Evolutionary conservation across 441 rosid genomes (phyloP).

Genomic region (Viola pubescens): DNA sequence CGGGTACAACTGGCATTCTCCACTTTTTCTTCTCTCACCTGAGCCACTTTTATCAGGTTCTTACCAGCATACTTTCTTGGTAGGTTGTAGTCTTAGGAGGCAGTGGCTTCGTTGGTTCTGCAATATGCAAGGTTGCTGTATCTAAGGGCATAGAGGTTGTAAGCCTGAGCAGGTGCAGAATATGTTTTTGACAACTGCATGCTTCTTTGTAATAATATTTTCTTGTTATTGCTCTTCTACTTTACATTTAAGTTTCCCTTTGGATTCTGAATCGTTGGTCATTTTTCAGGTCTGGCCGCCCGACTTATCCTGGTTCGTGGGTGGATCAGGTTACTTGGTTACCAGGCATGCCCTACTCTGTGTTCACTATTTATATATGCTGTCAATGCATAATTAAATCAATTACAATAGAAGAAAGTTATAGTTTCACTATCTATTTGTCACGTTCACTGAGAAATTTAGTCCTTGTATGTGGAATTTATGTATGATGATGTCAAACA

Average conservation of each 20-base stretch:
- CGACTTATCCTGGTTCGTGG: slow-evolving; percentile 66
- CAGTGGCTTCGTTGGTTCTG: slow-evolving; percentile 88
- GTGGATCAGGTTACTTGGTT: slow-evolving; percentile 86
- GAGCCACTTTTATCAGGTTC: slow-evolving; percentile 3
- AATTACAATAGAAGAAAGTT: too few species aligned
- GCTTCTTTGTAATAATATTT: neutral
- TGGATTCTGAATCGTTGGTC: slow-evolving; percentile 11
- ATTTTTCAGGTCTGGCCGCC: slow-evolving; percentile 67
- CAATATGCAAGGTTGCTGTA: slow-evolving; percentile 85
- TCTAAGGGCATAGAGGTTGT: slow-evolving; percentile 71
- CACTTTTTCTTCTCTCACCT: neutral
- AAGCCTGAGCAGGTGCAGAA: slow-evolving; percentile 72
- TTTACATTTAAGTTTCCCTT: slow-evolving; percentile 4
- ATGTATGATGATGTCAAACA: too few species aligned
- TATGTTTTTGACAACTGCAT: slow-evolving; percentile 9
- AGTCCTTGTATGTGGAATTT: too few species aligned
- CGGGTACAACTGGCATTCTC: slow-evolving; percentile 32
- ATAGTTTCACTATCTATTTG: too few species aligned
- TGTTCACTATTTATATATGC: too few species aligned
- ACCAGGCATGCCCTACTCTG: slow-evolving; percentile 39
- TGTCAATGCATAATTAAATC: too few species aligned
- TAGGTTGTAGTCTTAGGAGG: slow-evolving; percentile 95
- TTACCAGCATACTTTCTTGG: slow-evolving; percentile 16
- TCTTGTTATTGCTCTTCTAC: slow-evolving; percentile 2
- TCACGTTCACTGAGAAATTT: too few species aligned